A percentile compares a stretch with the other conserved stretches of the same genome.
Conservation (phyloP, 2,329 filamentous ascomycete genomes). For the Byssochlamys sp. region DNA sequence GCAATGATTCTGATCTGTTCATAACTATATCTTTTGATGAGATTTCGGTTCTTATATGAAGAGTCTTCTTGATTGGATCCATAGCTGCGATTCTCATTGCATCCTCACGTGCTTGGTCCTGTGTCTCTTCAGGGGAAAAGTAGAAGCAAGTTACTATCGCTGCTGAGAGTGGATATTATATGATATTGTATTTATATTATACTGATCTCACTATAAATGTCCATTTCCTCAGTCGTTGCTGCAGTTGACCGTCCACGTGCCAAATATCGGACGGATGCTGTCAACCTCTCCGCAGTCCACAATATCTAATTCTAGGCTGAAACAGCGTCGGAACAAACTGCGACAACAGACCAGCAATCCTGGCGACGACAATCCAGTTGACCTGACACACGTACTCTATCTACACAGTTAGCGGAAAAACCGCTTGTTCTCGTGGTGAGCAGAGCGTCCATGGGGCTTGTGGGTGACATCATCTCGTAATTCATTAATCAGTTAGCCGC, state of each 20-base stretch:
- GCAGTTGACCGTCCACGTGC: not conserved
- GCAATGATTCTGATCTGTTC: too few species aligned
- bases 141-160: too few species aligned
- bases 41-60: too few species aligned
- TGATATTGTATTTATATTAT: too few species aligned
- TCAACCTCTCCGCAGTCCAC: not conserved
- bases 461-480: conserved; percentile 18
- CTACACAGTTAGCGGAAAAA: not conserved
- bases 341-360: not conserved
- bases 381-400: not conserved
- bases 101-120: too few species aligned
- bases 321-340: not conserved
- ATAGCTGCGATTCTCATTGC: too few species aligned
- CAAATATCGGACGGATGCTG: not conserved
- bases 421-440: not conserved
- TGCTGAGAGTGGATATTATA: too few species aligned
- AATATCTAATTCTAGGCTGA: not conserved
- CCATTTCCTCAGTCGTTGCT: not conserved
- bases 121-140: too few species aligned
- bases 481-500: not conserved
- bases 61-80: too few species aligned
- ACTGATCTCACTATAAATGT: too few species aligned
- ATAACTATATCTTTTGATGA: too few species aligned
- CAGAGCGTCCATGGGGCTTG: not conserved
- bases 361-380: not conserved